These are phyloP conservation scores for Podospora sp. DNA, from an alignment of 495 filamentous ascomycete species.

Conservation along the genomic window DNA sequence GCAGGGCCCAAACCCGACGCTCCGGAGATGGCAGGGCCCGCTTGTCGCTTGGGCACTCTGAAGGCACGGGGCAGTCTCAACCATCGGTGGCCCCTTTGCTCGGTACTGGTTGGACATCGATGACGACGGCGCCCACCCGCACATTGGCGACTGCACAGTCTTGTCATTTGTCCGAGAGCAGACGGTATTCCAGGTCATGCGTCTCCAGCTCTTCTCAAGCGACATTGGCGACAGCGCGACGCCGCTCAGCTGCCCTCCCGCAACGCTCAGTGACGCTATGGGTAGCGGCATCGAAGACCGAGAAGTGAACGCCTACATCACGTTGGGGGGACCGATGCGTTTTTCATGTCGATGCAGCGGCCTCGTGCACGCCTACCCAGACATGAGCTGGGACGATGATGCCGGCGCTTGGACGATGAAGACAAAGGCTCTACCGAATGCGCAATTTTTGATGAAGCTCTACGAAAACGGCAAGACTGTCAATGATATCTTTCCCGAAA, in stretches of 20 bases:
- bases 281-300: neutral
- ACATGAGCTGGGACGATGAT: neutral
- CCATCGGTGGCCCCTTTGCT: conserved; percentile 1
- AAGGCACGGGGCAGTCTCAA: conserved; percentile 2
- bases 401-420: neutral
- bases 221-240: neutral
- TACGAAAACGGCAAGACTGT: neutral
- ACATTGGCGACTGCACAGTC: neutral
- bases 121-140: neutral
- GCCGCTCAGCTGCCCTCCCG: neutral
- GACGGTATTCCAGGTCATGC: conserved; percentile 2
- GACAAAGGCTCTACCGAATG: conserved; percentile 1
- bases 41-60: neutral
- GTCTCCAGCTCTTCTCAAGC: conserved; percentile 3
- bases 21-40: neutral
- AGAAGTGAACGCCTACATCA: conserved; percentile 3
- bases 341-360: conserved; percentile 7
- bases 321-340: neutral
- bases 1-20: neutral
- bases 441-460: neutral
- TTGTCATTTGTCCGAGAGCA: conserved; percentile 7
- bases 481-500: neutral
- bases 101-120: neutral
- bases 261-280: neutral
- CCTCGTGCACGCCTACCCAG: neutral